A percentile compares a stretch with the other conserved stretches of the same genome.
Conservation (phyloP, 1,284 basidiomycete species). For the Wallemia mellicola region DNA sequence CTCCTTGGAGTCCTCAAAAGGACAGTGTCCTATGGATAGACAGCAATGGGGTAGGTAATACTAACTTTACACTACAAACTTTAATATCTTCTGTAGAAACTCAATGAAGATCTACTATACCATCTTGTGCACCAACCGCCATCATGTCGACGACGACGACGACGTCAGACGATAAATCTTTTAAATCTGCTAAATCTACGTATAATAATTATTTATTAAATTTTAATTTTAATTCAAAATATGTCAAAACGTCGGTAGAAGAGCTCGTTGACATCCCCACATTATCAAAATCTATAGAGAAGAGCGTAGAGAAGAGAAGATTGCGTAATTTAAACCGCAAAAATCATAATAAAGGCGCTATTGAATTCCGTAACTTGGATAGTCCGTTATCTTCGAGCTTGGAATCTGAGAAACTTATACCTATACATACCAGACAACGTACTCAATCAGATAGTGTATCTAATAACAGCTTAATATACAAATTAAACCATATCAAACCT, state of each 20-base stretch:
- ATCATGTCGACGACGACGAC: no score
- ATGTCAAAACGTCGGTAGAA: background rate
- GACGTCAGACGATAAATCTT: no score
- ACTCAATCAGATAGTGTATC: background rate
- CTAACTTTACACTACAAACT: background rate
- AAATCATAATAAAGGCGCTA: background rate
- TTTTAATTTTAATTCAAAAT: background rate
- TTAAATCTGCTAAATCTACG: background rate
- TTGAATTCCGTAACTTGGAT: background rate
- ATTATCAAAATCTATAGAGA: background rate
- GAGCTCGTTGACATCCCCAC: background rate
- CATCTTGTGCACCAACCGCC: background rate
- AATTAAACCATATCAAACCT: background rate
- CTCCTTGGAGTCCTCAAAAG: slow-evolving; percentile 49
- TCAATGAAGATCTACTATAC: background rate
- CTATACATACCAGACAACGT: background rate
- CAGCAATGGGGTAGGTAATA: slow-evolving; percentile 52
- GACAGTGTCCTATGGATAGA: slow-evolving; percentile 80
- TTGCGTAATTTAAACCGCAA: background rate
- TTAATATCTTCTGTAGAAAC: background rate
- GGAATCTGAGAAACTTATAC: background rate
- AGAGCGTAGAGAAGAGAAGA: background rate
- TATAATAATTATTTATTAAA: no score
- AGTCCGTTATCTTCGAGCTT: background rate
- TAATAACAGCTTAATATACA: background rate